These are phyloP conservation scores for Diplogelasinospora grovesii DNA, from an alignment of 495 filamentous ascomycete species.

Conservation along the genomic window DNA sequence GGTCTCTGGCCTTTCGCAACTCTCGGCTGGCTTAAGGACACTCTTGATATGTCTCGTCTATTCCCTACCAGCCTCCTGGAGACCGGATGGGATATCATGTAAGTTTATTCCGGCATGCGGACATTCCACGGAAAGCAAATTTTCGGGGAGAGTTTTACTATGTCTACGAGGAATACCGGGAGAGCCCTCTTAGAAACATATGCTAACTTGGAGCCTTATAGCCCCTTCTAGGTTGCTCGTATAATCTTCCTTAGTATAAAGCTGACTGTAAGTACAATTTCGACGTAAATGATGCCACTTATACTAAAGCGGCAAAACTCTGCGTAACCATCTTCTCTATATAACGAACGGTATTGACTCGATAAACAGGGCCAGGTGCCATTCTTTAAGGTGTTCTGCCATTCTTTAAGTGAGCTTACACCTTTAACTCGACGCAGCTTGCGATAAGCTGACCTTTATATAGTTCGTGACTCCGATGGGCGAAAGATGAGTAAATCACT, in stretches of 20 bases:
- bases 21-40: slow-evolving; percentile 65
- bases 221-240: slow-evolving; percentile 72
- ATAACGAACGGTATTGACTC: too few species aligned
- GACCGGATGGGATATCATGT: slow-evolving; percentile 72
- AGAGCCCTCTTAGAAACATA: too few species aligned
- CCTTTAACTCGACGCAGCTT: slow-evolving; percentile 14
- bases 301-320: too few species aligned
- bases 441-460: slow-evolving; percentile 3
- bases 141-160: too few species aligned
- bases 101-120: background rate
- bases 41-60: slow-evolving; percentile 53
- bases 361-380: slow-evolving; percentile 61
- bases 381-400: slow-evolving; percentile 71
- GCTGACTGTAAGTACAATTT: slow-evolving; percentile 53
- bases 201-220: too few species aligned
- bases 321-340: too few species aligned
- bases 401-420: slow-evolving; percentile 30
- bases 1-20: slow-evolving; percentile 76
- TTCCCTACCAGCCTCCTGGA: slow-evolving; percentile 67
- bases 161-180: too few species aligned
- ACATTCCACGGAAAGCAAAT: too few species aligned
- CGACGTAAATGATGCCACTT: too few species aligned
- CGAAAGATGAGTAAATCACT: slow-evolving; percentile 72
- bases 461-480: slow-evolving; percentile 68
- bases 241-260: slow-evolving; percentile 74